Base-by-base conservation (phyloP, 2,329 filamentous ascomycete species). In the Neonectria ditissima region DNA sequence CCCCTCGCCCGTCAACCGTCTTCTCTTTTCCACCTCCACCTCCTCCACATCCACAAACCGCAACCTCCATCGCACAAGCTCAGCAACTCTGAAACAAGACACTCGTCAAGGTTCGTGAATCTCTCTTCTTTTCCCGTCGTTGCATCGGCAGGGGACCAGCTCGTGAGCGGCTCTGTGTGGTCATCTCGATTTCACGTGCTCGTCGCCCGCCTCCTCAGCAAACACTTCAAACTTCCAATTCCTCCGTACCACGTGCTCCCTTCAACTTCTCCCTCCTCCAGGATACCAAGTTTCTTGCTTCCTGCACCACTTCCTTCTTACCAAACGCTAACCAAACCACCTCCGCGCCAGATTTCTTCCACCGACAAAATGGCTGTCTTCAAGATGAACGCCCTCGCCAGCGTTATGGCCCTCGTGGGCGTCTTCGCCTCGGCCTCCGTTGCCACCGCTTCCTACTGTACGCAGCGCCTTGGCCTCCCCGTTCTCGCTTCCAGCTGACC, bases 311-410 rank as follows among this genome's bases (percentile, higher is more conserved):
- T 7, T 10, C 16, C 11, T 51, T 26, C 9, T 24, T 10, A 54
- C 65, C 63, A 64, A 2, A 9, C 24, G 16, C 22, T 58, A 28
- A 53, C 41, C 22, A 45, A 3, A 16, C 13, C 5, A 24, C 22
- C 34, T 37, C 14, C 34, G 24, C 26, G 41, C 28, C 32, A 70
- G 65, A 65, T 55, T 53, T 43, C 14, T 53, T 47, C 44, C 26
- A 67, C 62, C 61, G 45, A 70, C 47, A 59, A 59, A 52, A 79
- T 79, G 77, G 54, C 67, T 68, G 59, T 69, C 41, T 57, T 66
- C 66, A 77, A 75, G 65, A 75, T 75, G 70, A 69, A 71, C 56
- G 30, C 68, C 37, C 56, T 76, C 34, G 60, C 66, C 59, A 62
- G 61, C 50, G 64, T 63, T 30, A 59, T 77, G 53, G 69, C 69